Percentiles rank a stretch among this genome's conserved stretches.
phyloP scores from a whole-genome alignment of 2,329 filamentous ascomycete species.

The Diaporthe helianthi region DNA sequence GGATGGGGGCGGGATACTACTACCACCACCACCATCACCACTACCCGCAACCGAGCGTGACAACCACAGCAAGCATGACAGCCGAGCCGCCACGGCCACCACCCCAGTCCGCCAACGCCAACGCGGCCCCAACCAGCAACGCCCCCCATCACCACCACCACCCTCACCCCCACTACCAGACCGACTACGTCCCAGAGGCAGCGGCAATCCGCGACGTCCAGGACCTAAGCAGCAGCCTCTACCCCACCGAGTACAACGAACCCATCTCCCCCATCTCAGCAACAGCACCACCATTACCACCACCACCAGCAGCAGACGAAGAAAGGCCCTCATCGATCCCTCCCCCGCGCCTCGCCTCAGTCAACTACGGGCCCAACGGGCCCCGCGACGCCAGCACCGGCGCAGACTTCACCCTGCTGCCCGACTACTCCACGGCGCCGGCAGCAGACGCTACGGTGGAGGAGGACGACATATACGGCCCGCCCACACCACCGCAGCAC shows the following conservation, averaged over 20 bases:
- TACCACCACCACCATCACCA: too few species aligned
- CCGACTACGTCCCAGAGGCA: not conserved
- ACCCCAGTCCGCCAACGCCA: too few species aligned
- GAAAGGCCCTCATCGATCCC: not conserved
- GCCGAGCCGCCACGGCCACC: not conserved
- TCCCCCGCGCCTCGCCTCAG: not conserved
- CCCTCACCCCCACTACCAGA: not conserved
- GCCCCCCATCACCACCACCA: not conserved
- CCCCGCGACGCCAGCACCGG: conserved; percentile 19
- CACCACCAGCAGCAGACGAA: not conserved
- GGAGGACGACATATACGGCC: not conserved
- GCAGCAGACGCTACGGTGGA: not conserved
- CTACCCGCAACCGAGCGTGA: not conserved
- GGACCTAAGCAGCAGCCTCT: conserved; percentile 13
- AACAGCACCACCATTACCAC: too few species aligned
- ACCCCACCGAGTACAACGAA: conserved; percentile 15
- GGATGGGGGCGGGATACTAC: too few species aligned
- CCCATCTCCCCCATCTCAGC: not conserved
- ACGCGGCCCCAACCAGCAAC: too few species aligned
- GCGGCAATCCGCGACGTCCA: conserved; percentile 2
- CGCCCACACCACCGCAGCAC: not conserved
- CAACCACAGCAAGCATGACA: not conserved
- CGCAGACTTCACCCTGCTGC: conserved; percentile 17
- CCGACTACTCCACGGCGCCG: not conserved
- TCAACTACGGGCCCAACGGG: conserved; percentile 18